Evolutionary conservation across 805 yeast genomes (phyloP), one percentile per base, ranked within the genome.

Genomic region (Candida xiaguanensis): DNA sequence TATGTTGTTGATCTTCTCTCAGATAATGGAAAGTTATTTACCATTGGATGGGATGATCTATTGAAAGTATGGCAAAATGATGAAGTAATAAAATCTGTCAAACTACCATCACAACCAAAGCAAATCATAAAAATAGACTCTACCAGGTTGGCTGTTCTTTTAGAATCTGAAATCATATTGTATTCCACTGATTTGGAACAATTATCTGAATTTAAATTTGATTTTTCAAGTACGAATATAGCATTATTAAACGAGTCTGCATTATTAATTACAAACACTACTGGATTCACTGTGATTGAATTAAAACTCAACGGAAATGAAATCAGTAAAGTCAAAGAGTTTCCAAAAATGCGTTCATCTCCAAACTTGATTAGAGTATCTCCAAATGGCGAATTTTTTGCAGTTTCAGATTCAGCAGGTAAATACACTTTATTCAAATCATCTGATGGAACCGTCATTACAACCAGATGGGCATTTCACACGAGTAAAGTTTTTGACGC

Each of bases 391-490:
- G 59, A 69, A 40, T 75, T 65, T 44, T 69, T 84, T 13, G 98
- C 98, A 1, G 85, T 83, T 18, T 97, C 96, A 38, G 97, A 90
- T 52, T 71, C 72, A 4, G 70, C 83, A 38, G 99, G 99, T 24
- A 93, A 91, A 59, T 87, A 89, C 47, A 63, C 82, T n/a, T 69
- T 90, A 26, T 88, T 78, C 61, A 72, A 78, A 46, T 57, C 79
- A 5, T 58, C 57, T 2, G 80, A 78, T 28, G 75, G 67, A 36
- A 49, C 73, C 2, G 64, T 86, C 6, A 73, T 80, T 26, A 88
- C 98, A 2, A 78, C 95, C 0, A 77, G 97, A 56, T 93, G 99
- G 99, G 82, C 95, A 0, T 91, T 87, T 79, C 97, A 93, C 58
- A 85, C 90, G 2, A 82, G 95, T 41, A 80, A 76, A 40, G 83